Percentiles rank a stretch among this genome's conserved stretches.
Evolutionary conservation across 31 red algal genomes (phyloP).

Genomic region (Odonthalia washingtoniensis): DNA sequence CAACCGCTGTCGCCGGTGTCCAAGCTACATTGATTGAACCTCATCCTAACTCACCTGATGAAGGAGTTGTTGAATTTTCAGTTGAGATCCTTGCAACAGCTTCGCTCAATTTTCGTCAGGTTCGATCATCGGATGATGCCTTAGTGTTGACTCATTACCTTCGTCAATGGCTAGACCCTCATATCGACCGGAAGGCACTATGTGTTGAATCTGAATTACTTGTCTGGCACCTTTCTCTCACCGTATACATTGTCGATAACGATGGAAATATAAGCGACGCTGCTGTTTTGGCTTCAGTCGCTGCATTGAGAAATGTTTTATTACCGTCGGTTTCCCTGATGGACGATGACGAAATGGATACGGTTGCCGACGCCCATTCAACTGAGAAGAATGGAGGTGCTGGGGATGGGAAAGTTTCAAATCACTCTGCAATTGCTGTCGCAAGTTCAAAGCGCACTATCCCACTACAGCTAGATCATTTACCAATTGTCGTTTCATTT

Average conservation of each 20-base stretch:
- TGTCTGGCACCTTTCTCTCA: conserved; percentile 60
- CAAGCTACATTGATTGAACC: conserved; percentile 61
- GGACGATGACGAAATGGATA: conserved; percentile 46
- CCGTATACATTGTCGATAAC: conserved; percentile 69
- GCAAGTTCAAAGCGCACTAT: conserved; percentile 53
- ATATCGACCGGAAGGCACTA: conserved; percentile 49
- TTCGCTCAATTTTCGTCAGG: conserved; percentile 31
- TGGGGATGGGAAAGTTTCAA: not conserved
- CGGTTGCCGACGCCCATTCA: not conserved
- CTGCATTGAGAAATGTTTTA: conserved; percentile 54
- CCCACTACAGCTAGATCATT: conserved; percentile 43
- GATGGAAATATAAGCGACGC: conserved; percentile 76
- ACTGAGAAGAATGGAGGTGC: not conserved
- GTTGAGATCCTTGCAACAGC: conserved; percentile 62
- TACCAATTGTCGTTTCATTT: conserved; percentile 67
- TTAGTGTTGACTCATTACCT: conserved; percentile 59
- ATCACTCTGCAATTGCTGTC: conserved; percentile 43
- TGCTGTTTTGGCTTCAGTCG: conserved; percentile 56
- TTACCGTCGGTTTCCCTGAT: conserved; percentile 53
- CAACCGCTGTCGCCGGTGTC: conserved; percentile 73
- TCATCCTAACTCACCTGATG: conserved; percentile 31
- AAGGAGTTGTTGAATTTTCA: conserved; percentile 51
- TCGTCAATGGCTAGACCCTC: conserved; percentile 45
- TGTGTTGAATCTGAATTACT: conserved; percentile 58
- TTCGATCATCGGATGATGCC: conserved; percentile 57